Evolutionary conservation across 371 early-diverging fungal species (phyloP), one percentile per base, ranked within the genome.

Genomic region (Circinella umbellata): DNA sequence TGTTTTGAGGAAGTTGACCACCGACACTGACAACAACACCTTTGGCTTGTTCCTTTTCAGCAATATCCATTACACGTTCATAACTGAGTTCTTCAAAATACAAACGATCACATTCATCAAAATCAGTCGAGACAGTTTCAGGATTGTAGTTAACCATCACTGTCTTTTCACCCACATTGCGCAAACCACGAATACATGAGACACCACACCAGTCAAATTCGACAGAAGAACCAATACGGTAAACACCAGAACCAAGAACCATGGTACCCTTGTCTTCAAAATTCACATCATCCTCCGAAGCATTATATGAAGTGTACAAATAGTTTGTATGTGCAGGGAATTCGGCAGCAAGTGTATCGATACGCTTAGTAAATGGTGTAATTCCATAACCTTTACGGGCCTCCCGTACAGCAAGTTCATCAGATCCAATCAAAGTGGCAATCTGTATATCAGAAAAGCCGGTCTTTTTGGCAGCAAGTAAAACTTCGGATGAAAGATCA

Each of bases 81-180:
- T 93, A 87, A 60, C 88, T 88, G 51, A 97, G 80, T 72, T 96
- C 93, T 77, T 96, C 96, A 83, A 96, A 97, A 89, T 97, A 97
- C 54, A 97, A 86, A 48, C 96, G 91, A 74, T 97, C 96, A 73
- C 92, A 92, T 80, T 97, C 97, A 79, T 96, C 97, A 74, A 91
- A 97, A 76, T 97, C 97, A 27, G 97, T 96, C 17, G 95, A 94
- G 34, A 97, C 97, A 0, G 97, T 97, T 79, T 97, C 97, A 34
- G 97, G 97, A 80, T 97, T 97, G 89, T 96, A 97, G 86, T 97
- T 97, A 76, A 97, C 90, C 96, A 96, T 95, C 35, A 97, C 86
- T 0, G 97, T 97, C 81, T 91, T 90, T 76, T 85, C 83, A 64
- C 92, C 91, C 10, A 90, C 70, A 18, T 81, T 74, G 55, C 95